Base-by-base conservation (phyloP, 208 protist species). In the Leptomonas pyrrhocoris region DNA sequence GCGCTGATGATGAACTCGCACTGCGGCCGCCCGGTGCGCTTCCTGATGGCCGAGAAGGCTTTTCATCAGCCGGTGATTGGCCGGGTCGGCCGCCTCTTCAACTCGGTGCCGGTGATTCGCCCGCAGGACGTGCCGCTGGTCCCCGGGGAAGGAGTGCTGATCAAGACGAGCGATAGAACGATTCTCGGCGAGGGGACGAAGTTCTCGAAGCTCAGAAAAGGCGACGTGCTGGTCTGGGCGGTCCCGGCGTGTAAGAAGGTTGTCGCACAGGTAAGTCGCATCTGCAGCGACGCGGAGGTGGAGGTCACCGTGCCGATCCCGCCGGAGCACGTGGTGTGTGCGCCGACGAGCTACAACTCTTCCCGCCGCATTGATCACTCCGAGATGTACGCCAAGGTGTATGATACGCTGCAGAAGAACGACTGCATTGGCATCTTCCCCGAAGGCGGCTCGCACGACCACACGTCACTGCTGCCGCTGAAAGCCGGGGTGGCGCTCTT, bases 381-480 rank as follows among this genome's bases (percentile, higher is more conserved):
- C 4, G 79, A 85, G 43, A 95, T 98, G 83, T 98, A 95, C 62
- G 83, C 93, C 11, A 73, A 88, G 57, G 90, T 98, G 40, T 98
- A 97, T 74, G 80, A 94, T 48, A 96, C 90, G 0, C 73, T 98
- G 36, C 77, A 85, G 48, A 84, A 84, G 13, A 83, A 86, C 53
- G 83, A 92, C 45, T 93, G 89, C 80, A 94, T 98, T 59, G 96
- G 94, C 58, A 98, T 98, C 67, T 98, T 98, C 78, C 97, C 97
- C 11, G 96, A 98, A 74, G 97, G 97, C 58, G 97, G 97, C 46
- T 98, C 94, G 21, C 97, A 98, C 74, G 97, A 98, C 67, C 80
- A 92, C 54, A 95, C 96, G 4, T 89, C 90, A 36, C 84, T 98
- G 74, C 80, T 98, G 53, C 94, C 94, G n/a, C 88, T 98, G 46